Base-by-base conservation (phyloP, 768 basidiomycete species). In the Rhizopogon rudus region DNA sequence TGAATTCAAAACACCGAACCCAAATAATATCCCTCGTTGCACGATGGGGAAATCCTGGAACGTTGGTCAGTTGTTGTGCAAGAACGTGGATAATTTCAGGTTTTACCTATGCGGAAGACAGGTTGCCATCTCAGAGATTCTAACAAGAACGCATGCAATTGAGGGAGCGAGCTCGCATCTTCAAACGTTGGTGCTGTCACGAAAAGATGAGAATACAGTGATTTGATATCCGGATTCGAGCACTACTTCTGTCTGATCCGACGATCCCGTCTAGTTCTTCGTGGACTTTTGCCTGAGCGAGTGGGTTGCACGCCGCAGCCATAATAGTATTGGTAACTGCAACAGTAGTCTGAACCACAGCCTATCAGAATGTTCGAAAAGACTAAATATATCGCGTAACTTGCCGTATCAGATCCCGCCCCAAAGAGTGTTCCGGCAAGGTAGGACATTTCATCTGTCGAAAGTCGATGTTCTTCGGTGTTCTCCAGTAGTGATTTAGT, bases 1-100 rank as follows among this genome's bases (percentile, higher is more conserved):
- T 17, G 3, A 13, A 17, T 31, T 3, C 29, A 45, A 46, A 17
- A 46, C 12, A 46, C 44, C 5, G 6, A 46, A 46, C 44, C 78
- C 80, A 87, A 16, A 79, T 63, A 42, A 87, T 76, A 55, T 86
- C 83, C 48, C 75, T 77, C 0, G 81, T 86, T 1, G 83, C 77
- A 40, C 76, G 76, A 58, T 87, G 85, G 0, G 81, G 73, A 48
- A 84, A 81, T 0, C 83, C 83, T 60, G 77, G 73, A 14, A 73
- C 71, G 29, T 10, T 33, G 41, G 14, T 40, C n/a, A 39, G 22
- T 39, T 39, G 20, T 9, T 14, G 5, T 40, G 12, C 44, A 40
- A 69, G 14, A 10, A 3, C 29, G 40, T 17, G 43, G 6, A 2
- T 5, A 14, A 33, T 25, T 31, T 22, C 40, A 25, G 3, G 45